phyloP scores from a whole-genome alignment of 352 stramenopile genomes.

The Pythium coloratum region DNA sequence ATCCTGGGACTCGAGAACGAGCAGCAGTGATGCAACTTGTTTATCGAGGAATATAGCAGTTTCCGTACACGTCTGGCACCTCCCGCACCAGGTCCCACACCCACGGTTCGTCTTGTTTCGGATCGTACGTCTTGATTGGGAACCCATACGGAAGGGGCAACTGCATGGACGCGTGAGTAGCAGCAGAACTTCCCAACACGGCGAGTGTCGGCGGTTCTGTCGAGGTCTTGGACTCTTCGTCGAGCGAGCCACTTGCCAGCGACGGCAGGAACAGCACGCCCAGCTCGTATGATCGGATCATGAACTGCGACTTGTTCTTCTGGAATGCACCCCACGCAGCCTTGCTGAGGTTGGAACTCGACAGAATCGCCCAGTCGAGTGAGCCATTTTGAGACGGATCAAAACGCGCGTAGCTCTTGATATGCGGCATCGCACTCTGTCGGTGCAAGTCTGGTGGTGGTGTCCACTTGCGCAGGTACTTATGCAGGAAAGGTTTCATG shows the following conservation, averaged over 20 bases:
- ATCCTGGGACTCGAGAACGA: constrained; percentile 24
- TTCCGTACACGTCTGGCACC: constrained; percentile 67
- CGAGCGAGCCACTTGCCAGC: neutral
- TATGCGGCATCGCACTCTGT: constrained; percentile 82
- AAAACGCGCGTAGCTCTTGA: constrained; percentile 79
- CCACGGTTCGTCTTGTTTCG: constrained; percentile 74
- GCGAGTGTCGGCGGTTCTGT: neutral
- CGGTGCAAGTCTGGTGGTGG: constrained; percentile 54
- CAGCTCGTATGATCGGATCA: constrained; percentile 84
- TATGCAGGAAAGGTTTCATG: constrained; percentile 86
- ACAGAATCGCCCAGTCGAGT: constrained; percentile 76
- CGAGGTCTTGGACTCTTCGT: neutral
- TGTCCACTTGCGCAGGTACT: constrained; percentile 79
- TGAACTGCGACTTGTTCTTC: constrained; percentile 74
- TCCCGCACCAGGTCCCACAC: constrained; percentile 77
- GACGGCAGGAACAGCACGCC: constrained; percentile 69
- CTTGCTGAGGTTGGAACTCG: constrained; percentile 83
- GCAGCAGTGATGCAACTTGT: neutral
- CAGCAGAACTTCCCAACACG: constrained; percentile 7
- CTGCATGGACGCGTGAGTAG: constrained; percentile 4
- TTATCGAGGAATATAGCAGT: constrained; percentile 58
- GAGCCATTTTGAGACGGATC: constrained; percentile 30
- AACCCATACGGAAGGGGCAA: constrained; percentile 70
- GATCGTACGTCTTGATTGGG: constrained; percentile 67
- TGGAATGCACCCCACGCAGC: constrained; percentile 75